Percentiles rank a stretch among this genome's conserved stretches.
phyloP scores from a whole-genome alignment of 2,329 filamentous ascomycete species.

The Beauveria caledonica region DNA sequence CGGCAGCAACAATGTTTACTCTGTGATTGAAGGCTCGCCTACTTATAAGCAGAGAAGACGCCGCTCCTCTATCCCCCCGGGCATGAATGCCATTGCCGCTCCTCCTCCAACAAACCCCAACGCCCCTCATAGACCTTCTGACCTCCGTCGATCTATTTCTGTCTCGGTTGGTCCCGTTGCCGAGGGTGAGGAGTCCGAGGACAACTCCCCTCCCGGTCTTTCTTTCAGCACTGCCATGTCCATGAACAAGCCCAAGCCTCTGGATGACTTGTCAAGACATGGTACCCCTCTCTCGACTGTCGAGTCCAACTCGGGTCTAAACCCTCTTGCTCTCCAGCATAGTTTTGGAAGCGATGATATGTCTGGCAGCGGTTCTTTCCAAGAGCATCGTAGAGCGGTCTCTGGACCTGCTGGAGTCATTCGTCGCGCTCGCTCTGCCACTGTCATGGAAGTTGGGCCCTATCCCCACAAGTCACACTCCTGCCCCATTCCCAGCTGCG shows the following conservation, averaged over 20 bases:
- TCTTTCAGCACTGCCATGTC: constrained; percentile 63
- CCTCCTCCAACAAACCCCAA: constrained; percentile 53
- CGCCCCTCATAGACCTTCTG: constrained; percentile 69
- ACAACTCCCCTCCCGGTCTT: constrained; percentile 71
- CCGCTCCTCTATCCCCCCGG: constrained; percentile 83
- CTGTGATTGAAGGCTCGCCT: constrained; percentile 92
- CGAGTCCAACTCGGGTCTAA: constrained; percentile 71
- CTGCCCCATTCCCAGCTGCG: constrained; percentile 97
- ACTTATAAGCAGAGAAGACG: constrained; percentile 97
- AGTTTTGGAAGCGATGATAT: constrained; percentile 42
- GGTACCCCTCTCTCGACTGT: constrained; percentile 82
- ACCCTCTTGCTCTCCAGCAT: constrained; percentile 62
- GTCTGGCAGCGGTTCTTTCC: constrained; percentile 6
- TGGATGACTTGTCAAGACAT: constrained; percentile 72
- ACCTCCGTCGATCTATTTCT: constrained; percentile 85
- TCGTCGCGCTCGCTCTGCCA: constrained; percentile 85
- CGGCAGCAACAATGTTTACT: constrained; percentile 73
- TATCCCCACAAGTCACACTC: constrained; percentile 98
- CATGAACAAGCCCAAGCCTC: constrained; percentile 57
- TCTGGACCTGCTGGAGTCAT: constrained; percentile 67
- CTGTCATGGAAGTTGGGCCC: constrained; percentile 90
- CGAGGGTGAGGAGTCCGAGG: constrained; percentile 69
- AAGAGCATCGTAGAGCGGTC: constrained; percentile 57
- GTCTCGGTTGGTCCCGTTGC: constrained; percentile 74
- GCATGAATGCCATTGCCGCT: constrained; percentile 60